phyloP scores from a whole-genome alignment of 257 asterid genomes.

The Primulina tabacum region DNA sequence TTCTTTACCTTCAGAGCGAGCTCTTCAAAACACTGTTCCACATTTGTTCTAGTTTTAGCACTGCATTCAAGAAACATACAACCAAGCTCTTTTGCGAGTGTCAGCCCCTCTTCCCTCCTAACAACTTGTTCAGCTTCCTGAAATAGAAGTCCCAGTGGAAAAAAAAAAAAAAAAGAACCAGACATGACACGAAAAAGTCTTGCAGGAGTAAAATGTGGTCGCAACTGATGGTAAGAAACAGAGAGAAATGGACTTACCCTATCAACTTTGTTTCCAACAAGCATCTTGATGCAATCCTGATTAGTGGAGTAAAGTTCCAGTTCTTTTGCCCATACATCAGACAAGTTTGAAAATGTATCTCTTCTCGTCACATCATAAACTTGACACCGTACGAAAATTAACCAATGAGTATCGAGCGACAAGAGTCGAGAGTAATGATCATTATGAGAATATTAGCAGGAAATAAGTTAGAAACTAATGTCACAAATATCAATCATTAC shows the following conservation, averaged over 20 bases:
- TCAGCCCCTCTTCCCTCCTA: conserved; percentile 71
- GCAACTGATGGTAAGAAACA: neutral
- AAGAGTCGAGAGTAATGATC: neutral
- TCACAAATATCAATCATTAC: no score
- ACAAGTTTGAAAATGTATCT: conserved; percentile 45
- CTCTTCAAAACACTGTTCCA: conserved; percentile 75
- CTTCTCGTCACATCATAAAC: conserved; percentile 61
- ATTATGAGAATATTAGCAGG: no score
- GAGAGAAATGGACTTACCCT: conserved; percentile 26
- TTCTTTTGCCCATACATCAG: conserved; percentile 57
- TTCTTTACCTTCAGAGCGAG: conserved; percentile 64
- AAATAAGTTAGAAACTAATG: no score
- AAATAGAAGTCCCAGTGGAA: neutral
- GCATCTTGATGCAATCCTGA: conserved; percentile 53
- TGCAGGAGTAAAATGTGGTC: no score
- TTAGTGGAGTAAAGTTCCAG: conserved; percentile 49
- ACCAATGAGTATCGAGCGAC: neutral
- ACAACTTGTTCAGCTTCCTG: conserved; percentile 86
- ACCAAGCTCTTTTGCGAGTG: conserved; percentile 76
- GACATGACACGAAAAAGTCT: neutral
- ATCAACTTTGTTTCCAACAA: conserved; percentile 62
- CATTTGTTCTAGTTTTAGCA: conserved; percentile 84
- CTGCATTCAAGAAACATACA: conserved; percentile 79
- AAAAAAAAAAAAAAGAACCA: neutral
- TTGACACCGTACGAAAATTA: conserved; percentile 12